These are phyloP conservation scores for Bolboschoenus planiculmis DNA, from an alignment of 176 grass and related monocot genomes.

Conservation along the genomic window DNA sequence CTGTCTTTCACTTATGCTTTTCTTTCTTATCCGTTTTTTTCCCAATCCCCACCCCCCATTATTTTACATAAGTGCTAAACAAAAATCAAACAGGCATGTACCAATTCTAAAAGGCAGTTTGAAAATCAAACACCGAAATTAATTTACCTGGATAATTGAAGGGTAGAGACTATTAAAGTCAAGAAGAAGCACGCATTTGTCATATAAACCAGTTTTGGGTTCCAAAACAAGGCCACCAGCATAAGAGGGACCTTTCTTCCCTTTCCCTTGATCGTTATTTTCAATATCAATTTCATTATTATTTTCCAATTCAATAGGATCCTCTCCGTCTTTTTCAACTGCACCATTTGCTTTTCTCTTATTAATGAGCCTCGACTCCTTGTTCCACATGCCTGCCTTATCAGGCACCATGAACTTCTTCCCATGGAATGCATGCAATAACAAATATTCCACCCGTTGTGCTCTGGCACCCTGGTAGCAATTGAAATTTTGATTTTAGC, in stretches of 20 bases:
- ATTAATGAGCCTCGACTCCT: slow-evolving; percentile 39
- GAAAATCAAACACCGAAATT: neutral
- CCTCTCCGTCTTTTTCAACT: slow-evolving; percentile 45
- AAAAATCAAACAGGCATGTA: neutral
- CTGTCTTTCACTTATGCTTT: neutral
- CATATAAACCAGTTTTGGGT: slow-evolving; percentile 97
- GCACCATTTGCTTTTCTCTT: slow-evolving; percentile 72
- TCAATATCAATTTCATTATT: slow-evolving; percentile 38
- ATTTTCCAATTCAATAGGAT: slow-evolving; percentile 24
- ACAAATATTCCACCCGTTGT: slow-evolving; percentile 88
- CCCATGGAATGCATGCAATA: slow-evolving; percentile 89
- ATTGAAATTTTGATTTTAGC: slow-evolving; percentile 1
- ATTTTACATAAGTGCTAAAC: neutral
- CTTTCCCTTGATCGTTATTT: slow-evolving; percentile 58
- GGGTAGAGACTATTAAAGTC: slow-evolving; percentile 99
- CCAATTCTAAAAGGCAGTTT: slow-evolving; percentile 15
- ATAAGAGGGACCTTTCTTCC: slow-evolving; percentile 82
- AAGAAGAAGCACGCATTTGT: slow-evolving; percentile 88
- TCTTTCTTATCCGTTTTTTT: neutral
- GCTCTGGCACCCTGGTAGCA: slow-evolving; percentile 81
- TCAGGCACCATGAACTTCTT: slow-evolving; percentile 92
- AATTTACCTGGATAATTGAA: slow-evolving; percentile 90
- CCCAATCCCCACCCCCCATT: neutral
- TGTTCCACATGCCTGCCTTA: slow-evolving; percentile 51
- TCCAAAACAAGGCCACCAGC: slow-evolving; percentile 96